phyloP scores from a whole-genome alignment of 1,284 basidiomycete genomes.

The Microbotryum violaceum region DNA sequence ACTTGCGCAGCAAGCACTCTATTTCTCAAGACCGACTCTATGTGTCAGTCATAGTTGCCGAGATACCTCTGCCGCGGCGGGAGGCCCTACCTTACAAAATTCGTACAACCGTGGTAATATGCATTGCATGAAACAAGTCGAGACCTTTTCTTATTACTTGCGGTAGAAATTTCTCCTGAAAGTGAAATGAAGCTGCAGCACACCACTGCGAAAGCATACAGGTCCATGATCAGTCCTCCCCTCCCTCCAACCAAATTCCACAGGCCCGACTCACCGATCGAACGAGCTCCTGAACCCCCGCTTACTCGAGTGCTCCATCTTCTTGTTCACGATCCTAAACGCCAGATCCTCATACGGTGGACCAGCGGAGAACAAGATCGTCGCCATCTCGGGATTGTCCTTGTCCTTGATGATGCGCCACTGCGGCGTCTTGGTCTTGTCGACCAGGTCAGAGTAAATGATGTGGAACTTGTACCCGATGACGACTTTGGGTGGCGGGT shows the following conservation, averaged over 20 bases:
- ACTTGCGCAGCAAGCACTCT: no score
- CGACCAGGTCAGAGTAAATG: constrained; percentile 78
- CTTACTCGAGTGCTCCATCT: constrained; percentile 81
- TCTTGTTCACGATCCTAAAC: constrained; percentile 92
- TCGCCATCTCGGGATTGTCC: constrained; percentile 87
- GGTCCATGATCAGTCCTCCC: no score
- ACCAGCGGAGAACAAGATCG: constrained; percentile 89
- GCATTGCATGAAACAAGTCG: no score
- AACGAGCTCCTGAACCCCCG: constrained; percentile 51
- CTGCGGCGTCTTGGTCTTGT: constrained; percentile 86
- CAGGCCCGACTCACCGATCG: constrained; percentile 39
- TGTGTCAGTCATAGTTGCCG: no score
- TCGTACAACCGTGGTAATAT: no score
- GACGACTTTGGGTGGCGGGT: constrained; percentile 93
- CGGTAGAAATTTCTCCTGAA: constrained; percentile 32
- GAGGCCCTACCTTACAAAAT: no score
- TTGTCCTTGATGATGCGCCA: constrained; percentile 88
- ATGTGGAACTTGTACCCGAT: constrained; percentile 85
- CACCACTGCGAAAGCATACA: constrained; percentile 37
- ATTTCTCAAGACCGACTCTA: no score
- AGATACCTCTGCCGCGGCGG: no score
- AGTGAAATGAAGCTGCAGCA: constrained; percentile 43
- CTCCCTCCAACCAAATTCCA: no score
- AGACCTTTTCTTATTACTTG: background rate
- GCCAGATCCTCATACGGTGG: constrained; percentile 99